phyloP scores from a whole-genome alignment of 805 yeast genomes.

The Nakazawaea holstii region DNA sequence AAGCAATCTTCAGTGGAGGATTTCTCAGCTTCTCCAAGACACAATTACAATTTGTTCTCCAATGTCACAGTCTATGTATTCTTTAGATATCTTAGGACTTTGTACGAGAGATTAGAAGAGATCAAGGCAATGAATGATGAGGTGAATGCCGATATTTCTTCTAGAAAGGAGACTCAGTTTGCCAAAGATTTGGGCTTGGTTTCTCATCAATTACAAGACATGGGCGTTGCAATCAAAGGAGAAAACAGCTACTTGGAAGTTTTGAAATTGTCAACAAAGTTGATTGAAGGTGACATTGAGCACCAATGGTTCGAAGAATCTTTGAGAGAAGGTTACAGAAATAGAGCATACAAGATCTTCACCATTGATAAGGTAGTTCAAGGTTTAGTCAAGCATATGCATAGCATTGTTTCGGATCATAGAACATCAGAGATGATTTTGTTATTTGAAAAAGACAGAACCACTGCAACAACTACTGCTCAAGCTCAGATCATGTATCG shows the following conservation, averaged over 20 bases:
- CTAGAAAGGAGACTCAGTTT: conserved; percentile 62
- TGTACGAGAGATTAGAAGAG: conserved; percentile 76
- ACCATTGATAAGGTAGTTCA: conserved; percentile 92
- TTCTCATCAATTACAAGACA: conserved; percentile 73
- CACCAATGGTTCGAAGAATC: conserved; percentile 95
- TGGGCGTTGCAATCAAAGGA: conserved; percentile 70
- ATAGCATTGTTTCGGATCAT: conserved; percentile 71
- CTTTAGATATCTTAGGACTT: conserved; percentile 75
- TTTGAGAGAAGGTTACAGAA: conserved; percentile 89
- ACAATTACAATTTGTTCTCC: conserved; percentile 72
- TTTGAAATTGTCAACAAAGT: conserved; percentile 63
- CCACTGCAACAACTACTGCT: conserved; percentile 58
- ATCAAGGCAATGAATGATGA: conserved; percentile 64
- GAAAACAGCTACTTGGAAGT: conserved; percentile 73
- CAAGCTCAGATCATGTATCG: conserved; percentile 88
- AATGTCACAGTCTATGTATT: conserved; percentile 87
- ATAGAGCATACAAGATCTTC: conserved; percentile 87
- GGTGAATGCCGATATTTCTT: conserved; percentile 68
- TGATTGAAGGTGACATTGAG: conserved; percentile 87
- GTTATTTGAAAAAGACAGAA: conserved; percentile 79
- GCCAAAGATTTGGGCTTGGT: conserved; percentile 83
- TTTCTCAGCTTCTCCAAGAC: conserved; percentile 31
- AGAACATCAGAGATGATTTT: conserved; percentile 76
- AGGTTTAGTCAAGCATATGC: conserved; percentile 79
- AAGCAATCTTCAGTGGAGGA: conserved; percentile 5